These are phyloP conservation scores for Aureobasidium sp. DNA, from an alignment of 2,329 filamentous ascomycete genomes.

Conservation along the genomic window DNA sequence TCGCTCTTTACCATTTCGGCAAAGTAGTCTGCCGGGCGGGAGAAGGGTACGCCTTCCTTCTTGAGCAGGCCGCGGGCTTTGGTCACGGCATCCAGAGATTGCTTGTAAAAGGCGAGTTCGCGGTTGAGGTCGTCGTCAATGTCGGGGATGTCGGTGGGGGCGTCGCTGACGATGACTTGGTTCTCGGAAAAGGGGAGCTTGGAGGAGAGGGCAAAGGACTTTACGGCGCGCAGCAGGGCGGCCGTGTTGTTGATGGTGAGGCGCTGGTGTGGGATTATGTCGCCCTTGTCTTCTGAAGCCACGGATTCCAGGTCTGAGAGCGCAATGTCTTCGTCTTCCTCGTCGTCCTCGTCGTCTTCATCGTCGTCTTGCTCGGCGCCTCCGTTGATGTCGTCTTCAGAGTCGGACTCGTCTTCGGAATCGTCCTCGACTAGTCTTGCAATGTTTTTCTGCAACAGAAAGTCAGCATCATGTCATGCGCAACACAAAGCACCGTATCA, in stretches of 20 bases:
- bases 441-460: constrained; percentile 2
- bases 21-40: constrained; percentile 88
- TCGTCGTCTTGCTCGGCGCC: constrained; percentile 42
- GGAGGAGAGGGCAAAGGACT: constrained; percentile 67
- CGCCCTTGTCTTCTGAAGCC: constrained; percentile 73
- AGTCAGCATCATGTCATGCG: not conserved
- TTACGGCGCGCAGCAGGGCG: constrained; percentile 72
- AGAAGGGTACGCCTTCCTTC: constrained; percentile 77
- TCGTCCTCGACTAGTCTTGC: constrained; percentile 14
- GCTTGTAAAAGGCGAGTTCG: constrained; percentile 88
- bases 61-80: constrained; percentile 67
- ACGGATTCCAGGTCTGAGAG: constrained; percentile 78
- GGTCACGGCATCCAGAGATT: constrained; percentile 73
- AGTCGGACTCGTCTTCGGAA: constrained; percentile 28
- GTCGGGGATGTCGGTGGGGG: constrained; percentile 68
- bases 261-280: constrained; percentile 82
- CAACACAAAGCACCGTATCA: not conserved
- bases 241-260: constrained; percentile 96
- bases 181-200: constrained; percentile 74
- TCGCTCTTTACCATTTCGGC: constrained; percentile 99
- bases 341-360: constrained; percentile 43
- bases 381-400: constrained; percentile 25
- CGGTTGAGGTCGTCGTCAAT: constrained; percentile 86
- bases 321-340: constrained; percentile 80
- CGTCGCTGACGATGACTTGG: constrained; percentile 64